These are phyloP conservation scores for Melastoma malabathricum DNA, from an alignment of 345 rosid genomes.

Conservation along the genomic window DNA sequence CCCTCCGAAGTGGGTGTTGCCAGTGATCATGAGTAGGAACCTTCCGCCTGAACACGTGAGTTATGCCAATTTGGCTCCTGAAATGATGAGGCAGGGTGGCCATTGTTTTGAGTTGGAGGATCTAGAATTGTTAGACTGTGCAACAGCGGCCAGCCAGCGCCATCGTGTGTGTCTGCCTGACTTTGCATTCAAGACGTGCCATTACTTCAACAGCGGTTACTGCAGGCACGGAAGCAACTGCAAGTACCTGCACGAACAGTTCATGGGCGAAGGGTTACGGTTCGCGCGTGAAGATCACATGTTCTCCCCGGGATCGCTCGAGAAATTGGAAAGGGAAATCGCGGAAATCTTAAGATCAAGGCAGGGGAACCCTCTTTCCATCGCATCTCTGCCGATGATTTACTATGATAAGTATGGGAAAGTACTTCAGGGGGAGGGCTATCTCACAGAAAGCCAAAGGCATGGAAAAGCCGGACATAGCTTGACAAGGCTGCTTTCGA, in stretches of 20 bases:
- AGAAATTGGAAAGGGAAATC: constrained; percentile 42
- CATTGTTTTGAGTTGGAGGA: no score
- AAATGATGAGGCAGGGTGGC: no score
- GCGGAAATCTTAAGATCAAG: constrained; percentile 34
- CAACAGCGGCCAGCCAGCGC: constrained; percentile 8
- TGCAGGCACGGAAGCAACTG: constrained; percentile 58
- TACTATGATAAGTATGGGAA: constrained; percentile 51
- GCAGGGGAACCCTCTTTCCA: constrained; percentile 49
- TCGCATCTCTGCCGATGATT: constrained; percentile 55
- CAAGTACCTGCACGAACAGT: constrained; percentile 38
- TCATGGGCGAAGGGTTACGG: constrained; percentile 16
- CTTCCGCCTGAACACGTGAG: no score
- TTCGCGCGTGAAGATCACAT: constrained; percentile 18
- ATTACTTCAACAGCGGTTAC: constrained; percentile 45
- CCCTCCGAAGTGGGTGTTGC: no score
- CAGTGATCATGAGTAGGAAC: no score
- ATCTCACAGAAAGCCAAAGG: constrained; percentile 62
- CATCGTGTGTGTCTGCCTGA: constrained; percentile 14
- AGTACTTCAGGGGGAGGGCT: constrained; percentile 57
- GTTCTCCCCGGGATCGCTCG: constrained; percentile 25
- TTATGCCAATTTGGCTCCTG: no score
- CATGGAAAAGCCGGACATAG: constrained; percentile 61
- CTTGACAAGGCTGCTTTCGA: constrained; percentile 50
- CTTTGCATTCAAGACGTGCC: constrained; percentile 35
- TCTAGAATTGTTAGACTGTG: constrained; percentile 14